Evolutionary conservation across 2,329 filamentous ascomycete species (phyloP), one percentile per base, ranked within the genome.

Genomic region (Aotearoamyces nothofagi): DNA sequence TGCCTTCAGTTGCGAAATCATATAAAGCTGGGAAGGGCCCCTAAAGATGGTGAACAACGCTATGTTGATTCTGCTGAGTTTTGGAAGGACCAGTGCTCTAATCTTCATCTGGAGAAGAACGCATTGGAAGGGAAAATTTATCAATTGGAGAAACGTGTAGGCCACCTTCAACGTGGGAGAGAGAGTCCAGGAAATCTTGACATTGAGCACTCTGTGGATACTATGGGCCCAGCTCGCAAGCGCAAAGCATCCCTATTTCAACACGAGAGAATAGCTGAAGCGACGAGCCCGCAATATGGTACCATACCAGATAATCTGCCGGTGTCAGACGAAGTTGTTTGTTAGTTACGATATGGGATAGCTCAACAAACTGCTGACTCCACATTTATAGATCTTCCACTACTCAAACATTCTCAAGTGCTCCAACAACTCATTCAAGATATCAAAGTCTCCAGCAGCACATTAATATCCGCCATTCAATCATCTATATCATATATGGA

Each of bases 41-140:
- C 22, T 15, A 8, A 24, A 6, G 9, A 25, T 14, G 27, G 35
- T 8, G 12, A 17, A 11, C 25, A 31, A n/a, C 39, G 39, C n/a
- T 39, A 42, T 31, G 22, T 46, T 26, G 45, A 46, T 30, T 39
- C 34, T n/a, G 20, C 25, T 2, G 40, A 40, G 26, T 44, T 43
- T 30, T 47, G 45, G 45, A 45, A 39, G 24, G 39, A 43, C 16
- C 39, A 42, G 27, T 47, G 39, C 13, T 19, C 29, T 3, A 39
- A 25, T 9, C 24, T 43, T 16, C 26, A 39, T 23, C 13, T 22
- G 10, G 39, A 47, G 24, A 44, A 42, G 23, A 37, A 36, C 16
- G 25, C 7, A 14, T 34, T 46, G 2, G 35, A 44, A n/a, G 33
- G 37, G n/a, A 39, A 39, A 20, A 11, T 46, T 14, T 26, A 27